phyloP scores from a whole-genome alignment of 2,329 filamentous ascomycete genomes.

The Pseudopyricularia cyperi region DNA sequence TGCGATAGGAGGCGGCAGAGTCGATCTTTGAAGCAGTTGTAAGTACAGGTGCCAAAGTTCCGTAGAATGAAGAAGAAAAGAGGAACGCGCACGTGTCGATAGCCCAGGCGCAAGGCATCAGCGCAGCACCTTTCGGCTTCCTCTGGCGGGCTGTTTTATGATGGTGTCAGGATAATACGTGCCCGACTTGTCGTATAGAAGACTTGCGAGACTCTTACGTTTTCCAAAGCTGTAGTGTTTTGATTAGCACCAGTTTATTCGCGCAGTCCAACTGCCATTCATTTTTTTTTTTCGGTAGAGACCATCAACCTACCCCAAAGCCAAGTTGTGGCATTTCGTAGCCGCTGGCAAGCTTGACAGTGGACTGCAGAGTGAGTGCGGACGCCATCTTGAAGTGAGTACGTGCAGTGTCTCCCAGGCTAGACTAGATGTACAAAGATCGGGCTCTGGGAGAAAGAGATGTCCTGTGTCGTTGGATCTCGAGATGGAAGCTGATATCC shows the following conservation, averaged over 20 bases:
- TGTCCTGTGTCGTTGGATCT: too few relatives aligned
- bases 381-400: constrained; percentile 26
- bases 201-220: constrained; percentile 23
- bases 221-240: constrained; percentile 32
- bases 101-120: constrained; percentile 21
- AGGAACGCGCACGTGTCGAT: constrained; percentile 31
- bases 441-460: too few relatives aligned
- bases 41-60: too few relatives aligned
- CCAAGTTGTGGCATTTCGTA: constrained; percentile 38
- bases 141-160: background rate
- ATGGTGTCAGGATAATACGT: background rate
- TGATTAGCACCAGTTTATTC: constrained; percentile 4
- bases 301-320: constrained; percentile 32
- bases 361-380: constrained; percentile 30
- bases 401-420: background rate
- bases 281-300: too few relatives aligned
- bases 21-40: constrained; percentile 26
- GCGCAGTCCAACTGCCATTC: too few relatives aligned
- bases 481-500: too few relatives aligned
- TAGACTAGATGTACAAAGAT: too few relatives aligned
- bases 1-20: constrained; percentile 37
- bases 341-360: constrained; percentile 40
- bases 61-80: too few relatives aligned
- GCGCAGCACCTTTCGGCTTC: background rate
- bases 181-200: background rate